phyloP scores from a whole-genome alignment of 2,329 filamentous ascomycete genomes.

The Talaromyces sp. region DNA sequence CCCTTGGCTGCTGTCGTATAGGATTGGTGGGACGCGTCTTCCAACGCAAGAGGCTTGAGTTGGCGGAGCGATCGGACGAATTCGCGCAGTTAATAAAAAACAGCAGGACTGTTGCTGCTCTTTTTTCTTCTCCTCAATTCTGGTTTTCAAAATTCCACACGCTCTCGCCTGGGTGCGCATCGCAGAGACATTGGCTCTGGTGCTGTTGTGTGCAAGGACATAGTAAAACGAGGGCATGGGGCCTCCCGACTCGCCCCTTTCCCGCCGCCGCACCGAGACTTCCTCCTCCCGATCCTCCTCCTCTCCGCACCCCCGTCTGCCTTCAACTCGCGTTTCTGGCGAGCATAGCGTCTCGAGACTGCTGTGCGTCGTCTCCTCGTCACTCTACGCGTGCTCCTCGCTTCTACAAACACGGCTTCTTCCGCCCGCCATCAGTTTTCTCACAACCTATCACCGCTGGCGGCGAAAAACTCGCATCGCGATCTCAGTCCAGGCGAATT shows the following conservation, averaged over 20 bases:
- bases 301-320: neutral
- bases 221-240: slow-evolving; percentile 6
- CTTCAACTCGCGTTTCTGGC: neutral
- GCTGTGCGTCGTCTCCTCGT: neutral
- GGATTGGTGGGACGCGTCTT: neutral
- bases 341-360: neutral
- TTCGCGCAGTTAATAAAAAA: neutral
- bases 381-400: neutral
- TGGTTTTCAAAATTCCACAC: neutral
- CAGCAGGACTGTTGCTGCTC: neutral
- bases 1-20: neutral
- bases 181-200: neutral
- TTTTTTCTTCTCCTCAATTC: neutral
- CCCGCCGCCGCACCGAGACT: neutral
- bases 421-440: slow-evolving; percentile 6
- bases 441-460: slow-evolving; percentile 30
- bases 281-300: neutral
- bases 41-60: neutral
- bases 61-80: neutral
- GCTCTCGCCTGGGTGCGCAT: too few species aligned
- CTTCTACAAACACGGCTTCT: slow-evolving; percentile 9
- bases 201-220: neutral
- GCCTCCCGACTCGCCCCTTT: neutral
- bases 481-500: neutral
- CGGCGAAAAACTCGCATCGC: slow-evolving; percentile 27